Evolutionary conservation across 169 alveolate genomes (phyloP), one percentile per base, ranked within the genome.

Genomic region (Miamiensis avidus): DNA sequence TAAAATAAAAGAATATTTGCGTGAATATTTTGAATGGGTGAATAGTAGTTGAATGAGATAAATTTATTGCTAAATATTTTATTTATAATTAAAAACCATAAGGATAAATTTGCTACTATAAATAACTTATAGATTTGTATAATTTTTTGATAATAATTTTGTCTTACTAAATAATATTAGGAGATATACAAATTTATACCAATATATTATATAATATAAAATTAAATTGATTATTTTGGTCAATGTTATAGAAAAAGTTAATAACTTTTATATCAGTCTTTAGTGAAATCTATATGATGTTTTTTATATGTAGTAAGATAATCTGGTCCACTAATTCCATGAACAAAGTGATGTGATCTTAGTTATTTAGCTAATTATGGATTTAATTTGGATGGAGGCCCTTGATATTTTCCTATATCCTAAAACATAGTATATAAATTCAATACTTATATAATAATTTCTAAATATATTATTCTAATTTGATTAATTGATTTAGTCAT

Each of bases 321-420:
- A 81, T 86, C 77, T 64, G 74, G 30, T 11, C 76, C 64, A 64
- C 27, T 25, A 81, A 64, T 76, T n/a, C 84, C 87, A 30, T 74
- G 81, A 34, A 76, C 31, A 81, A 86, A 86, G 49, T 86, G 90
- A 75, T 86, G 90, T 0, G 86, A 73, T 75, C 90, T 79, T 32
- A 86, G 65, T 74, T 86, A 86, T 81, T 75, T 86, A 16, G 83
- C 84, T 75, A 86, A 31, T 31, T 75, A 83, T 27, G 82, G 87
- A 75, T 86, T 77, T 65, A 86, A 34, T 32, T 75, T 86, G 0
- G 86, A 64, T 29, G 90, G 87, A 1, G 31, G 30, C 32, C 90
- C 85, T 73, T 79, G 28, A 25, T 82, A 74, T 78, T 32, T 79
- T 32, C 84, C 84, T 49, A 79, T 79, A 49, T 79, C 84, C 73